Conservation (phyloP, 73 alveolate species). For the Paraurostyla sp. region DNA sequence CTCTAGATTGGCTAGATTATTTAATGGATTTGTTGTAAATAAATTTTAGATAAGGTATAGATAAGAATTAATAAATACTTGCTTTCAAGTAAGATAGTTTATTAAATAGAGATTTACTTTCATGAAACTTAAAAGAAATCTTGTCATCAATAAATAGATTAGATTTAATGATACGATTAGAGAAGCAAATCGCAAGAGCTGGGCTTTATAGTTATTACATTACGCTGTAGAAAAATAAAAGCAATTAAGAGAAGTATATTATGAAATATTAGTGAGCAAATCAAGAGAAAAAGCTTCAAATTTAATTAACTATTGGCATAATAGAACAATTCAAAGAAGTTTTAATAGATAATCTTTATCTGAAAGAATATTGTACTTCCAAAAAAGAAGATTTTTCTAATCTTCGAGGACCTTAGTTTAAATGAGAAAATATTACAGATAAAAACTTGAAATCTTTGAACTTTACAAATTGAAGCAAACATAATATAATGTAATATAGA, state of each 20-base stretch:
- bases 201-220: neutral
- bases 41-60: neutral
- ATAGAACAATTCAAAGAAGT: neutral
- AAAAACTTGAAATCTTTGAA: neutral
- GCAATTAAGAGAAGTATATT: neutral
- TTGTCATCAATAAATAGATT: neutral
- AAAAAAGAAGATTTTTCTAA: conserved; percentile 12
- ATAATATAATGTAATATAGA: neutral
- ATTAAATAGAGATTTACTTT: neutral
- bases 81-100: neutral
- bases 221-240: neutral
- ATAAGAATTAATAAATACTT: neutral
- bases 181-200: neutral
- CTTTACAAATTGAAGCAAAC: neutral
- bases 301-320: neutral
- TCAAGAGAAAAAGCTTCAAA: conserved; percentile 26
- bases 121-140: neutral
- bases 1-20: neutral
- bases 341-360: neutral
- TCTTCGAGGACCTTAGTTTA: neutral
- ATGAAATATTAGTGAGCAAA: conserved; percentile 1
- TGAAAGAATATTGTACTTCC: neutral
- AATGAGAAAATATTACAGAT: neutral
- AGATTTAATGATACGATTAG: neutral
- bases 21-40: neutral